phyloP scores from a whole-genome alignment of 371 early-diverging fungal species.

The Parasitella parasitica region DNA sequence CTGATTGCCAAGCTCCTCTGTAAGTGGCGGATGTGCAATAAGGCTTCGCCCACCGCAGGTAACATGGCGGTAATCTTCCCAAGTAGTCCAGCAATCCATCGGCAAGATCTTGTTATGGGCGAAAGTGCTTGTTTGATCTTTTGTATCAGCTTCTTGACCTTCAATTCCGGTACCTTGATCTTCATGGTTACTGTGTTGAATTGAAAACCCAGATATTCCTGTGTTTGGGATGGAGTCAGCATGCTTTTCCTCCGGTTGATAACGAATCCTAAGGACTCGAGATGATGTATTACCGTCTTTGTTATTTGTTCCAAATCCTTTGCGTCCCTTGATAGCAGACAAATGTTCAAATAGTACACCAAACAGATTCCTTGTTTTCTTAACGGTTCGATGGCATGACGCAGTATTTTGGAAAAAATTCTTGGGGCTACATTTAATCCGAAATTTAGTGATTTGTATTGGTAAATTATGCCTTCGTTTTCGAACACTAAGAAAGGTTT shows the following conservation, averaged over 20 bases:
- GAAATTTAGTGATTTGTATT: constrained; percentile 11
- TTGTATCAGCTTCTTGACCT: constrained; percentile 2
- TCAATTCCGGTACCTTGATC: neutral
- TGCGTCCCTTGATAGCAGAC: neutral
- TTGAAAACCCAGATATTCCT: constrained; percentile 11
- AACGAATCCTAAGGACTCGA: constrained; percentile 9
- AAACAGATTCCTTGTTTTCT: constrained; percentile 1
- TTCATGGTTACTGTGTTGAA: constrained; percentile 14
- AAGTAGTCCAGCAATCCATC: constrained; percentile 6
- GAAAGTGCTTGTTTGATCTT: neutral
- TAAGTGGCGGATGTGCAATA: neutral
- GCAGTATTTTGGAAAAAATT: constrained; percentile 5
- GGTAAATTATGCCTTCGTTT: constrained; percentile 5
- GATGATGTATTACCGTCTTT: neutral
- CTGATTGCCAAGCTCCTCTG: neutral
- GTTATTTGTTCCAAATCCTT: neutral
- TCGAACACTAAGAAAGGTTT: neutral
- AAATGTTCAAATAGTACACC: constrained; percentile 15
- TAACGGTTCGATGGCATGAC: constrained; percentile 4
- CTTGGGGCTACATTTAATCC: constrained; percentile 13
- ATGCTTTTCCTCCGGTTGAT: constrained; percentile 12
- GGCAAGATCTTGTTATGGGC: neutral
- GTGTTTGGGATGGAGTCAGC: neutral
- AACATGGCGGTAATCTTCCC: constrained; percentile 14
- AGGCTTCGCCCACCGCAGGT: constrained; percentile 8